These are phyloP conservation scores for Ceratobasidium sp. DNA, from an alignment of 1,284 basidiomycete species.

Conservation along the genomic window DNA sequence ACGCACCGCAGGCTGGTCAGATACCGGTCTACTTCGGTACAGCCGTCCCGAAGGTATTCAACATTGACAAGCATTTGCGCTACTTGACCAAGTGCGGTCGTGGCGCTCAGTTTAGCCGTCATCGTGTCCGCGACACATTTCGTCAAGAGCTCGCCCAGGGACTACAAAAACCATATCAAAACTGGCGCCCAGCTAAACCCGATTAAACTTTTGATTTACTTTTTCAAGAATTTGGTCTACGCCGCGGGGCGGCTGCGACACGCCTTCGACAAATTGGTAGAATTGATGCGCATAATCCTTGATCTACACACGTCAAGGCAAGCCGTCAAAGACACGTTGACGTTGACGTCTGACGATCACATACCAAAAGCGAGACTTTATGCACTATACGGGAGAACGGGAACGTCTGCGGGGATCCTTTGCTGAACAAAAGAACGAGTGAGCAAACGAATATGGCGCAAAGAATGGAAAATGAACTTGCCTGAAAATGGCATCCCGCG, in stretches of 20 bases:
- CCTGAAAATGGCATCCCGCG: conserved; percentile 31
- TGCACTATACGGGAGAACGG: conserved; percentile 39
- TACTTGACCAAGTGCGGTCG: conserved; percentile 88
- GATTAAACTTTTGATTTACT: conserved; percentile 56
- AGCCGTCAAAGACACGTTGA: conserved; percentile 2
- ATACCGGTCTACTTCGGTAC: conserved; percentile 84
- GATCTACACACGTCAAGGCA: conserved; percentile 61
- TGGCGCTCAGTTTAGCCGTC: conserved; percentile 70
- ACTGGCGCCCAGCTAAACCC: not conserved
- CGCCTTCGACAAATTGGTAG: conserved; percentile 95
- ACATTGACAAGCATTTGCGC: conserved; percentile 94
- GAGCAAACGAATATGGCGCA: conserved; percentile 64
- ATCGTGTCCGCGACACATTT: conserved; percentile 83
- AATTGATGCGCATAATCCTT: conserved; percentile 94
- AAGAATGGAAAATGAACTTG: conserved; percentile 89
- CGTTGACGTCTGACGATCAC: not conserved
- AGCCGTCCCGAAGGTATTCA: conserved; percentile 89
- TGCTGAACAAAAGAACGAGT: conserved; percentile 4
- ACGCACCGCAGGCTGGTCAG: conserved; percentile 78
- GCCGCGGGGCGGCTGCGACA: conserved; percentile 87
- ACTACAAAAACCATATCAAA: conserved; percentile 57
- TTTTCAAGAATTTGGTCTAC: conserved; percentile 91
- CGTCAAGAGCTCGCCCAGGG: conserved; percentile 84
- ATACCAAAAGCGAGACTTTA: conserved; percentile 36
- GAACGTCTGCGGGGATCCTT: conserved; percentile 30